Conservation (phyloP, 352 stramenopile genomes). For the Globisporangium cederbergense region DNA sequence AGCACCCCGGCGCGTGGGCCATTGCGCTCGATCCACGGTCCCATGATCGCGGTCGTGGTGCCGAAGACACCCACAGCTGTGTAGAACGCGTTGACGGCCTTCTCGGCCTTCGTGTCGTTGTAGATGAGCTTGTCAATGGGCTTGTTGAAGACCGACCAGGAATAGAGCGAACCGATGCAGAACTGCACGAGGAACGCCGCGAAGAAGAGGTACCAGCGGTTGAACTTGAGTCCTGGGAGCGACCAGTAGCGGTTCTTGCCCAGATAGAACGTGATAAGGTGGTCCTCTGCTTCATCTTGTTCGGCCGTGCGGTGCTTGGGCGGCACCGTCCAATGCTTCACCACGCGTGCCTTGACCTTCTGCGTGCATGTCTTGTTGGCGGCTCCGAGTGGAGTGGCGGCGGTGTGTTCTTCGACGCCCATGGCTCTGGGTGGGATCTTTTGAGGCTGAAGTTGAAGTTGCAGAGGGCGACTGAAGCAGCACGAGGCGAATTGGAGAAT, state of each 20-base stretch:
- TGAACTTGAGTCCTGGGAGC: conserved; percentile 42
- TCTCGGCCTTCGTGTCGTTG: conserved; percentile 38
- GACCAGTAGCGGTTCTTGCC: conserved; percentile 55
- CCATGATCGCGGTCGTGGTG: conserved; percentile 57
- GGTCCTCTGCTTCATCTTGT: conserved; percentile 52
- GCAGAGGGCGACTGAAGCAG: conserved; percentile 9
- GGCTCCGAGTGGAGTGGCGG: neutral
- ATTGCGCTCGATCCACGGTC: conserved; percentile 63
- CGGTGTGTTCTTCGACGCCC: conserved; percentile 16
- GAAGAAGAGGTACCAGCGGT: conserved; percentile 63
- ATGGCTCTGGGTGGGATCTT: conserved; percentile 13
- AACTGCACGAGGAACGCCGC: conserved; percentile 66
- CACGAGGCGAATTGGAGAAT: conserved; percentile 27
- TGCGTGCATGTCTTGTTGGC: conserved; percentile 29
- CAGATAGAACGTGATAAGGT: conserved; percentile 47
- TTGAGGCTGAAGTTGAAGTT: too few relatives aligned
- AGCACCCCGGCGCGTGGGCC: conserved; percentile 47
- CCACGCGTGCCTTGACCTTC: conserved; percentile 24
- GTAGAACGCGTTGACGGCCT: conserved; percentile 75
- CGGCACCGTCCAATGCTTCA: conserved; percentile 49
- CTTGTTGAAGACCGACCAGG: conserved; percentile 75
- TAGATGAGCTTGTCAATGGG: conserved; percentile 59
- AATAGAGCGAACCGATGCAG: conserved; percentile 72
- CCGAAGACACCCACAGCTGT: conserved; percentile 62
- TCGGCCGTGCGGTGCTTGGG: conserved; percentile 34